Evolutionary conservation across 2,329 filamentous ascomycete species (phyloP).

Genomic region (Rutstroemia sydowiana): DNA sequence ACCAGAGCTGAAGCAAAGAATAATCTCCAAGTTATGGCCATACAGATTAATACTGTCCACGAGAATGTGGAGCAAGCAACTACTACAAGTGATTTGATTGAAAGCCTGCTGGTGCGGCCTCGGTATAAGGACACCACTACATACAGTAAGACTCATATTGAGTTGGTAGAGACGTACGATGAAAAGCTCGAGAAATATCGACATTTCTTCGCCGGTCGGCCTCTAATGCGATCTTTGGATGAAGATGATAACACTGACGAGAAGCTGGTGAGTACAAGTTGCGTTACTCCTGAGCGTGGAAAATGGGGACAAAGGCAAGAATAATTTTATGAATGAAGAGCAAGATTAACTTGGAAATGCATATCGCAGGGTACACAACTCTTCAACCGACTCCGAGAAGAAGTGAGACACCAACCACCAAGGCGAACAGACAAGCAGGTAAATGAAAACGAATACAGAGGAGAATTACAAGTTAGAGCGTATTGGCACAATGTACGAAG

Average conservation of each 20-base stretch:
- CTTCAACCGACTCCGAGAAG: conserved; percentile 11
- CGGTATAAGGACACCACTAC: neutral
- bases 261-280: neutral
- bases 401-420: conserved; percentile 8
- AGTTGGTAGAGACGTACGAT: conserved; percentile 5
- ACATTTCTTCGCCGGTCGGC: conserved; percentile 13
- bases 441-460: conserved; percentile 5
- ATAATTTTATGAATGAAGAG: neutral
- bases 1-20: neutral
- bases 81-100: neutral
- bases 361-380: conserved; percentile 4
- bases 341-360: neutral
- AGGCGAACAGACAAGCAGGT: neutral
- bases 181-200: conserved; percentile 15
- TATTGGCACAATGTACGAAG: conserved; percentile 20
- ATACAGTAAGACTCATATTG: neutral
- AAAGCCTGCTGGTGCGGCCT: neutral
- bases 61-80: neutral
- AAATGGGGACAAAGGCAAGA: too few relatives aligned
- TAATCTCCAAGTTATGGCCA: neutral
- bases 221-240: conserved; percentile 17
- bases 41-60: neutral
- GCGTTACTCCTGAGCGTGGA: too few relatives aligned
- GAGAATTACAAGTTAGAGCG: conserved; percentile 12
- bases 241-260: conserved; percentile 7